Evolutionary conservation across 148 eudicot genomes (phyloP), one percentile per base, ranked within the genome.

Genomic region (Rhododendron mucronatum): DNA sequence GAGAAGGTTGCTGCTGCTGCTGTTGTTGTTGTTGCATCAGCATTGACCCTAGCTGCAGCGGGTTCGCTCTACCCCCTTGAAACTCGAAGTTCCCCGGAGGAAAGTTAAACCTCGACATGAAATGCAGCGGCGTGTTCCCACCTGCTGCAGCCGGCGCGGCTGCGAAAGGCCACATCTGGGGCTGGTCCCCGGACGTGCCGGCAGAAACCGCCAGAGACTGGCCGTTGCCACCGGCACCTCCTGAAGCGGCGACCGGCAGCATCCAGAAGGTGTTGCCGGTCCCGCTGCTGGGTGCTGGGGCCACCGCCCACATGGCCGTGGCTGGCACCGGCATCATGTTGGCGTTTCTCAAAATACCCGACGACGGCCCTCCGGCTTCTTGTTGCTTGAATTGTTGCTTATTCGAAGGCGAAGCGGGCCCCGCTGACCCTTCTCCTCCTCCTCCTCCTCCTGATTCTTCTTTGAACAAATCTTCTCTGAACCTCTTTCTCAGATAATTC

Each of bases 381-480:
- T 79, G 86, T 57, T 86, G 86, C 44, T 88, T 80, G 63, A 78
- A 41, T 51, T 84, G 84, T 53, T 89, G 93, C 83, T 90, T 90
- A 23, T 83, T 83, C 9, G 88, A 78, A 1, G 92, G 90, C 6
- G 91, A 89, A 50, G 50, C 50, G 8, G 91, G 63, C 16, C 84
- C 89, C 15, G 74, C 85, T 0, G 87, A 51, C 8, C 30, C 78
- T 55, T 83, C 90, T 84, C 69, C 69, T 87, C 84, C 0, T 84
- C 69, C 69, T 87, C 84, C 0, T 44, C 2, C 51, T 82, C 76
- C n/a, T 81, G 69, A 47, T 16, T 91, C 93, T 3, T 91, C 93
- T 83, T 93, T 93, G 83, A 93, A 91, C n/a, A 91, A 89, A 86
- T 93, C 95, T 50, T 93, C 93, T 76, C 95, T 82, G 69, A 50